Conservation (phyloP, 2,329 filamentous ascomycete genomes). For the Penicillium sp. region DNA sequence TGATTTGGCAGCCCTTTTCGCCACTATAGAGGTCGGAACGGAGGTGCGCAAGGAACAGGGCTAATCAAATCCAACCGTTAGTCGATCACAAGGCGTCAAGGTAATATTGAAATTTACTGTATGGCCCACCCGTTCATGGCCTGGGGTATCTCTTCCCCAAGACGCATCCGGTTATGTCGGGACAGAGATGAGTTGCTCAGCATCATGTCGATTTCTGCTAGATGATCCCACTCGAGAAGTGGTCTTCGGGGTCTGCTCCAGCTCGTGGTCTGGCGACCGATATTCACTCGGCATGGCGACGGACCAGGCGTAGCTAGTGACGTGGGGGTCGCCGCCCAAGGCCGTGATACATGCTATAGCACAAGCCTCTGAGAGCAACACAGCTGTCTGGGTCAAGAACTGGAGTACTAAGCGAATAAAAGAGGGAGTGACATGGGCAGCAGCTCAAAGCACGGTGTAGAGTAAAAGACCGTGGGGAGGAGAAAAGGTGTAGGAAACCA, state of each 20-base stretch:
- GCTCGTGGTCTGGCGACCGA: too few species aligned
- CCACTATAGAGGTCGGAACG: slow-evolving; percentile 19
- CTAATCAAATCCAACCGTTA: slow-evolving; percentile 20
- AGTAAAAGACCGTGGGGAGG: too few species aligned
- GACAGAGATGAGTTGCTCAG: too few species aligned
- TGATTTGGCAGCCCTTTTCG: slow-evolving; percentile 23
- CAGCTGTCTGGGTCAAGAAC: background rate
- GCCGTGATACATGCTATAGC: background rate
- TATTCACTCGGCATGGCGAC: background rate
- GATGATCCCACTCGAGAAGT: too few species aligned
- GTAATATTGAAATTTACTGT: slow-evolving; percentile 19
- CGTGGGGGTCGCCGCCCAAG: slow-evolving; percentile 1
- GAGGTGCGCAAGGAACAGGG: slow-evolving; percentile 17
- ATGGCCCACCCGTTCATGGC: slow-evolving; percentile 12
- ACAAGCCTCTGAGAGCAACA: slow-evolving; percentile 1
- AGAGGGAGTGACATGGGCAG: background rate
- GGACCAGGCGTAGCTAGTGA: too few species aligned
- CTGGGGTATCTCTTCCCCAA: too few species aligned
- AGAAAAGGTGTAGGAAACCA: too few species aligned
- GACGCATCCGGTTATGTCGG: too few species aligned
- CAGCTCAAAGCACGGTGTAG: too few species aligned
- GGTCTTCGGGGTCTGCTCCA: too few species aligned
- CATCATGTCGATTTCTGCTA: too few species aligned
- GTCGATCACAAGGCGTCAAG: slow-evolving; percentile 11
- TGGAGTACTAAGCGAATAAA: background rate